These are phyloP conservation scores for Alternaria sp. DNA, from an alignment of 2,329 filamentous ascomycete species.

Conservation along the genomic window DNA sequence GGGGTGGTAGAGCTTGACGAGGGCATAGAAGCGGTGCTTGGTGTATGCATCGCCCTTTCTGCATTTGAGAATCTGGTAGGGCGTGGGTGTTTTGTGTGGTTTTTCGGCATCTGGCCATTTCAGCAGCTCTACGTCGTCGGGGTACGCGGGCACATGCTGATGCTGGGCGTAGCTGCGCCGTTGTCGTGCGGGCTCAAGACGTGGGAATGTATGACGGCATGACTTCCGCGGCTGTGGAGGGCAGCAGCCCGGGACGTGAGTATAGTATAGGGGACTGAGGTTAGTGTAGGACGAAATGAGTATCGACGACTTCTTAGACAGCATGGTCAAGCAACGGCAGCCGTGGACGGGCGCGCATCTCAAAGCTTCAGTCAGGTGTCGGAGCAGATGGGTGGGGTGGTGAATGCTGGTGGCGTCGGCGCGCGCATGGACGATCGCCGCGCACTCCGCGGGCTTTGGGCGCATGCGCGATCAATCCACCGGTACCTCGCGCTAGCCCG, in stretches of 20 bases:
- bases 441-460: not conserved
- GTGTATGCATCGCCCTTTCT: conserved; percentile 73
- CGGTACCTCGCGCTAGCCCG: conserved; percentile 6
- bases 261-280: conserved; percentile 25
- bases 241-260: conserved; percentile 35
- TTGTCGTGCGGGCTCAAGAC: conserved; percentile 26
- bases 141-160: conserved; percentile 19
- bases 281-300: conserved; percentile 31
- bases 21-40: conserved; percentile 84
- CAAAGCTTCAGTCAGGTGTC: conserved; percentile 12
- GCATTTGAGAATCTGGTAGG: conserved; percentile 85
- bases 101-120: conserved; percentile 44
- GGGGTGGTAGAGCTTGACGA: conserved; percentile 96
- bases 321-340: conserved; percentile 45
- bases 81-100: conserved; percentile 68
- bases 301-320: conserved; percentile 41
- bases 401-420: conserved; percentile 14
- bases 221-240: conserved; percentile 34
- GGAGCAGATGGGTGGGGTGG: conserved; percentile 15
- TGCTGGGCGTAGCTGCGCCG: conserved; percentile 42
- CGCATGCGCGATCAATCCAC: not conserved
- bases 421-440: not conserved
- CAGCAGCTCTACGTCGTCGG: conserved; percentile 32
- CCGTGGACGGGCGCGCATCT: conserved; percentile 33
- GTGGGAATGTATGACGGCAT: conserved; percentile 50